Conservation (phyloP, 1,139 yeast genomes). For the Wickerhamomyces sp. region DNA sequence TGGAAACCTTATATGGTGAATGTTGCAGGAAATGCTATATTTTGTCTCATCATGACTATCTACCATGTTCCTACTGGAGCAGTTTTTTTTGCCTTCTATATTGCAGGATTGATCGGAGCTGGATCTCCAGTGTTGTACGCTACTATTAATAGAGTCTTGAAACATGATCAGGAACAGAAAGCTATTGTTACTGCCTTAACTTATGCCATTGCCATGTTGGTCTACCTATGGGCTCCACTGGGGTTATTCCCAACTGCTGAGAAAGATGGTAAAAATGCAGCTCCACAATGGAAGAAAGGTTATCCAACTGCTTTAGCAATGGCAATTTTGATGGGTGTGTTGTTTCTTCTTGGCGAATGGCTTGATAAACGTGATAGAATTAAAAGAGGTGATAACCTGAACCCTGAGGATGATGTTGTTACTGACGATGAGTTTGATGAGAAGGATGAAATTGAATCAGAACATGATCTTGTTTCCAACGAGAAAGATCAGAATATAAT, state of each 20-base stretch:
- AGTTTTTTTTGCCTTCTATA: constrained; percentile 1
- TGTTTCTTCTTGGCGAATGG: neutral
- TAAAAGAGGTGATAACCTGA: neutral
- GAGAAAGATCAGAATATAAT: neutral
- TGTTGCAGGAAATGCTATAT: neutral
- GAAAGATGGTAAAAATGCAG: constrained; percentile 2
- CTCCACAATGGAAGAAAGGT: constrained; percentile 4
- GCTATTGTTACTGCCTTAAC: constrained; percentile 1
- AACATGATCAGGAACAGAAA: constrained; percentile 1
- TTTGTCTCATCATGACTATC: neutral
- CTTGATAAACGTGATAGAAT: neutral
- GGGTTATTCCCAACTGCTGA: constrained; percentile 2
- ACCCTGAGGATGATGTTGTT: neutral
- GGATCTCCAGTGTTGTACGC: constrained; percentile 1
- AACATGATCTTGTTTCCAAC: neutral
- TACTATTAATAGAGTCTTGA: neutral
- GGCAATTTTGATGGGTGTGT: neutral
- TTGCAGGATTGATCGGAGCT: neutral
- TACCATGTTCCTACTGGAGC: neutral
- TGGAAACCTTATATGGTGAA: neutral
- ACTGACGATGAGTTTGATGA: constrained; percentile 1
- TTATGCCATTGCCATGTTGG: constrained; percentile 1
- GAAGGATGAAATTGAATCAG: neutral
- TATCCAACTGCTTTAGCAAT: constrained; percentile 2
- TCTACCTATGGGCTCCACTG: constrained; percentile 1